phyloP scores from a whole-genome alignment of 2,329 filamentous ascomycete genomes.

The Harringtonia lauricola region DNA sequence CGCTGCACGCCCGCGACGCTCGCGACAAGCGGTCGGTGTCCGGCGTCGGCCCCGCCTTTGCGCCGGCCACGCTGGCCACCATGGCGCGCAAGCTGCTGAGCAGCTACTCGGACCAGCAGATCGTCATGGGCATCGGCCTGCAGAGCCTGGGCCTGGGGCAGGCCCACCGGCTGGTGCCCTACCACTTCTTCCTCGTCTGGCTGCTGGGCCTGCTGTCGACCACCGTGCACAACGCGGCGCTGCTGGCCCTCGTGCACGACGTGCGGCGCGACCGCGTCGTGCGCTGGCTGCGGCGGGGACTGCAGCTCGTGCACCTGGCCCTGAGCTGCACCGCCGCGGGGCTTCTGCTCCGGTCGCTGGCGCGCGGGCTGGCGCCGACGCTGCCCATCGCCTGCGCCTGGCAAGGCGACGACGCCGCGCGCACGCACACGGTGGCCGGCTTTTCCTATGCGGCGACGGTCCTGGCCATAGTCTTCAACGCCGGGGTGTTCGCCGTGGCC shows the following conservation, averaged over 20 bases:
- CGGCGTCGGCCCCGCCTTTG: conserved; percentile 6
- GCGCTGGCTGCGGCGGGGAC: conserved; percentile 51
- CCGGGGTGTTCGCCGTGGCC: conserved; percentile 44
- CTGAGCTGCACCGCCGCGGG: conserved; percentile 45
- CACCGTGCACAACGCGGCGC: conserved; percentile 52
- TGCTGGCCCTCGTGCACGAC: conserved; percentile 54
- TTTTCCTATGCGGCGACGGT: conserved; percentile 49
- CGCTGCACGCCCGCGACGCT: conserved; percentile 19
- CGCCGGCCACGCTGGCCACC: conserved; percentile 8
- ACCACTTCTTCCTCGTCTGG: conserved; percentile 64
- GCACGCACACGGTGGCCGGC: conserved; percentile 13
- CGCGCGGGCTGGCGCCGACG: conserved; percentile 33
- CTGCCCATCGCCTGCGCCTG: conserved; percentile 53
- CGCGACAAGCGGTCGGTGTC: conserved; percentile 17
- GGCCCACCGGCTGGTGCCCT: conserved; percentile 46
- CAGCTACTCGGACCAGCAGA: conserved; percentile 57
- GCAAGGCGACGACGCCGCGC: conserved; percentile 21
- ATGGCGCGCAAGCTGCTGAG: conserved; percentile 54
- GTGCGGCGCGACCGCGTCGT: conserved; percentile 57
- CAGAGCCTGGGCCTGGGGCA: conserved; percentile 52
- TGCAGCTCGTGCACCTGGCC: conserved; percentile 55
- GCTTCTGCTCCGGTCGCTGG: conserved; percentile 44
- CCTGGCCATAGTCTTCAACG: conserved; percentile 47
- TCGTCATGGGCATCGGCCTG: conserved; percentile 58
- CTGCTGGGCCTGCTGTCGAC: conserved; percentile 54